Evolutionary conservation across 2,329 filamentous ascomycete genomes (phyloP), one percentile per base, ranked within the genome.

Genomic region (Lachnellula hyalina): DNA sequence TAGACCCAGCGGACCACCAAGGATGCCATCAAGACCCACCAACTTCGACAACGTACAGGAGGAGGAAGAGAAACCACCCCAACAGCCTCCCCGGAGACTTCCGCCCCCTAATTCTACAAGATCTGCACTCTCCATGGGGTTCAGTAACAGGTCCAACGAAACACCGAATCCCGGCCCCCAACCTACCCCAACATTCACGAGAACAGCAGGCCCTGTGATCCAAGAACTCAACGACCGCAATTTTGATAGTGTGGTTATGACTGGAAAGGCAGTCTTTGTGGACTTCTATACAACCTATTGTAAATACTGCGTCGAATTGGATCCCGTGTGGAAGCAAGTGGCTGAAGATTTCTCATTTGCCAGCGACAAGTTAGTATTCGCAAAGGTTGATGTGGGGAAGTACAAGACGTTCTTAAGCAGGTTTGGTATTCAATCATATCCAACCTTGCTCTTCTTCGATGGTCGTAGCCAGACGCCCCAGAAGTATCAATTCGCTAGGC

Each of bases 211-310:
- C 55, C 56, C 61, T 41, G 49, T 54, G 7, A 91, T 97, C 60
- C 79, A 94, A 65, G 93, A 97, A 73, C 85, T 97, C 56, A 84
- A 86, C 54, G 89, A 90, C 48, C 77, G 78, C 66, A 97, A 96
- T 78, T 97, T 97, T 72, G 91, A 97, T 77, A 75, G 85, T 42
- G 79, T 96, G 46, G 89, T 96, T 61, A 81, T 95, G 59, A 93
- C 89, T 47, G 90, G 91, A 71, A 96, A 94, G 77, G 91, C 92
- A 40, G 91, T 93, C 0, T 84, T 99, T 19, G 90, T 97, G 66
- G 91, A 97, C 73, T 97, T 97, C 82, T 97, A 95, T 70, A 91
- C 92, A n/a, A 92, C 92, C 7, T 96, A 91, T 90, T 99, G 94
- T 71, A 51, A 70, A 94, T 92, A 97, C 81, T 99, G 94, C 87